Evolutionary conservation across 140 eudicot species (phyloP), one percentile per base, ranked within the genome.

Genomic region (Anethum foeniculum): DNA sequence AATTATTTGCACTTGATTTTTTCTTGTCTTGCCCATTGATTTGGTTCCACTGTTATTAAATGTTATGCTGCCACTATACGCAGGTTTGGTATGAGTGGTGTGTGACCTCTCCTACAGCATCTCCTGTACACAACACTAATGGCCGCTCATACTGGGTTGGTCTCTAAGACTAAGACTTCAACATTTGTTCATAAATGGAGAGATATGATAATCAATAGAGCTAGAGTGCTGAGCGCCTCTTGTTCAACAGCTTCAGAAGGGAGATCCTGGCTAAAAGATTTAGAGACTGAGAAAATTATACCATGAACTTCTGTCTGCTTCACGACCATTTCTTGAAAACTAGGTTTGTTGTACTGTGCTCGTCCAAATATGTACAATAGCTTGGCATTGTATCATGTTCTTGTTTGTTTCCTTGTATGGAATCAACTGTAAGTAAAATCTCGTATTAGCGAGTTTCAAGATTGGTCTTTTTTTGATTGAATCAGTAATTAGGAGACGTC

Each of bases 21-120:
- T 28, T 16, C 10, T 1, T 72, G 46, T 73, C 3, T 43, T 11
- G 48, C 19, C 7, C 28, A 5, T 39, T 0, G 5, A 38, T 27
- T 13, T 21, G 19, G 9, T 5, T 5, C 62, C 9, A 65, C 58
- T 23, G 0, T 11, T 81, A 19, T n/a, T 58, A 39, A 52, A 25
- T 23, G 0, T 25, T 64, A 48, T 60, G 67, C 34, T 44, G 21
- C 30, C 19, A 14, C 41, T n/a, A 19, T 71, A 71, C 80, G 80
- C 83, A 96, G 99, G 99, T 96, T 76, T 96, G 99, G 99, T 96
- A 96, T 13, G 99, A 96, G 78, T 93, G 99, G 98, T 88, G 91
- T 82, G 93, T 93, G 83, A 86, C 91, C 8, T 87, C 97, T 64
- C 98, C 98, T 8, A 78, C 79, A 1, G 76, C 89, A 49, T 88